Base-by-base conservation (phyloP, 2,329 filamentous ascomycete genomes). In the Arthrinium puccinioides region DNA sequence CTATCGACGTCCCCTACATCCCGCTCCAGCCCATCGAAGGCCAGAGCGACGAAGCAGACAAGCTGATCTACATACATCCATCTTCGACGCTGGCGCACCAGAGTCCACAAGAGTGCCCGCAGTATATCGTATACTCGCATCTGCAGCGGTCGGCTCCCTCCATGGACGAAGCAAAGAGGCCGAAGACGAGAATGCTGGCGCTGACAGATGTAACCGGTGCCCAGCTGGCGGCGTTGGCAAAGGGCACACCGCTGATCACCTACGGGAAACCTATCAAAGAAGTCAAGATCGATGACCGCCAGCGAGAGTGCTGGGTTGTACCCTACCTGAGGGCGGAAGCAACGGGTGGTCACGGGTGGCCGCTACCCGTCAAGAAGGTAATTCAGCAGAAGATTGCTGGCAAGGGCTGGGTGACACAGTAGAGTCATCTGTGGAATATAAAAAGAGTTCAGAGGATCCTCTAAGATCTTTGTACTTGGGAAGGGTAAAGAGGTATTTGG, bases 211-310 rank as follows among this genome's bases (percentile, higher is more conserved):
- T 94, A 6, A 84, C 79, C 13, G 83, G 79, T 2, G 72, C 75
- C 3, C 85, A 94, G 56, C 71, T 98, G 6, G 77, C 84, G 4
- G 79, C 77, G 2, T 68, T 97, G 38, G 86, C 88, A 5, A 83
- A 87, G 55, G 86, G 85, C 0, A 97, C 92, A 10, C 86, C 88
- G 33, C 65, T 98, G 37, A 60, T 97, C 16, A 76, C 76, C 25
- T 88, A 90, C 48, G 86, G 87, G 4, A 97, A 97, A 66, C 90
- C 92, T 1, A 81, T 96, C 55, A 92, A 92, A 49, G 89, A 92
- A 67, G 75, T 85, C 11, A 65, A 74, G 46, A 54, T 64, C 5
- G 68, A 72, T 44, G 27, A 62, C 56, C 32, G 55, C 18, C 65
- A 55, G 42, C 74, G 89, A 33, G 83, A 92, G 60, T 88, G 84